Base-by-base conservation (phyloP, 306 rosid species). In the Datisca glomerata region DNA sequence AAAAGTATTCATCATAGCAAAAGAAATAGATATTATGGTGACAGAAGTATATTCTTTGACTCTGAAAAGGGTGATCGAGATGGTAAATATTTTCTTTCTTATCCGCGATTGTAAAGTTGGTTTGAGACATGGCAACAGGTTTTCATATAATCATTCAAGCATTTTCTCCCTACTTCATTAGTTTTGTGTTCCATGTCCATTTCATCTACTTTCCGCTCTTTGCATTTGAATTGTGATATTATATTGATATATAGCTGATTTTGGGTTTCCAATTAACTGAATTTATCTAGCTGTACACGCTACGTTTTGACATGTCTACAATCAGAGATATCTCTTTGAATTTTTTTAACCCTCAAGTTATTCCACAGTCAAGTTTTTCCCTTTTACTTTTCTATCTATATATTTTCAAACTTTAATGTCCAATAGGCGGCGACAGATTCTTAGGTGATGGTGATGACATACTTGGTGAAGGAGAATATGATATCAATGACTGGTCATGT, bases 371-470 rank as follows among this genome's bases (percentile, higher is more conserved):
- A 38, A 2, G 20, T 17, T 4, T 38, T 3, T 38, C 7, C 10
- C 17, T 7, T 38, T 5, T 23, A n/a, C 21, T 1, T 38, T 37
- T 18, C 21, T 45, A 19, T 17, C 27, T 12, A 10, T 16, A 5
- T 20, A 1, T 27, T 21, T 27, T 27, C 4, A 35, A 22, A 38
- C 16, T 37, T 5, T 17, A 37, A 37, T 37, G 12, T 37, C 42
- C 7, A 8, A n/a, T 58, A 79, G 85, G 55, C 49, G 24, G 65
- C 43, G 56, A 56, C 60, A 39, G 59, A 46, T 79, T 67, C 67
- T 61, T 44, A 32, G 71, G 62, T 37, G 55, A 50, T 31, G 71
- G 62, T 37, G 55, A 50, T 51, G 45, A 57, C 47, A 66, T 73
- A 46, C 60, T 68, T 51, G 42, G 68, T 45, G 78, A 65, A 59